These are phyloP conservation scores for Botrytis cinerea DNA, from an alignment of 2,329 filamentous ascomycete species.

Conservation along the genomic window DNA sequence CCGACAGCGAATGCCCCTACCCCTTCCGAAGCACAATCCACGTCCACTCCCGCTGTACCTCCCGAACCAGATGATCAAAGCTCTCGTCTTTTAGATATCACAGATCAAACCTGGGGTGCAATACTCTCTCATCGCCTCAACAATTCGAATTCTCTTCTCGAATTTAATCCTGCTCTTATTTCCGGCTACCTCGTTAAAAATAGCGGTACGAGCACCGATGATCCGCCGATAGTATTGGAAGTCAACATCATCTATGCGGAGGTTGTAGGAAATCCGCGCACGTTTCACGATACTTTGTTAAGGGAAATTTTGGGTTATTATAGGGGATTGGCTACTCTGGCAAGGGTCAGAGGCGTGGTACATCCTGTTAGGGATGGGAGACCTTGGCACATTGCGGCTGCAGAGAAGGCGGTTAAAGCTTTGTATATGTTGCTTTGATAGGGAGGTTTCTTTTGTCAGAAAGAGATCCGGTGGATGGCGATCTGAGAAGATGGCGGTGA, in stretches of 20 bases:
- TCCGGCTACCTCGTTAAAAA: conserved; percentile 69
- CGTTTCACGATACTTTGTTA: conserved; percentile 61
- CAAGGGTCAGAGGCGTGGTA: conserved; percentile 64
- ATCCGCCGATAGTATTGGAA: conserved; percentile 62
- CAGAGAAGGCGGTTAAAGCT: conserved; percentile 66
- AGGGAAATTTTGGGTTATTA: conserved; percentile 72
- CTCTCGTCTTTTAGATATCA: conserved; percentile 68
- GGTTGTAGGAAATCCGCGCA: conserved; percentile 41
- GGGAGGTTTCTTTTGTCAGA: neutral
- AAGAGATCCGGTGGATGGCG: neutral
- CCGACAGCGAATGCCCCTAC: conserved; percentile 40
- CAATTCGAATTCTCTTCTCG: conserved; percentile 57
- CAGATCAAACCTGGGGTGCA: conserved; percentile 76
- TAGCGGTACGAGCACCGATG: conserved; percentile 56
- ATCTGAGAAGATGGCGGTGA: neutral
- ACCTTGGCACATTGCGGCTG: conserved; percentile 77
- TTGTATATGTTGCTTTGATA: conserved; percentile 63
- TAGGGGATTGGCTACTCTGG: conserved; percentile 67
- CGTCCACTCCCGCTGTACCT: conserved; percentile 45
- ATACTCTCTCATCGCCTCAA: conserved; percentile 67
- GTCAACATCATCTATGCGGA: conserved; percentile 62
- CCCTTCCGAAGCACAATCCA: conserved; percentile 45
- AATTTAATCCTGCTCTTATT: conserved; percentile 58
- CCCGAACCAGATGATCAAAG: conserved; percentile 63
- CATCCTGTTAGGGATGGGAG: conserved; percentile 61